phyloP scores from a whole-genome alignment of 2,329 filamentous ascomycete species.

The Paraconiothyrium brasiliense region DNA sequence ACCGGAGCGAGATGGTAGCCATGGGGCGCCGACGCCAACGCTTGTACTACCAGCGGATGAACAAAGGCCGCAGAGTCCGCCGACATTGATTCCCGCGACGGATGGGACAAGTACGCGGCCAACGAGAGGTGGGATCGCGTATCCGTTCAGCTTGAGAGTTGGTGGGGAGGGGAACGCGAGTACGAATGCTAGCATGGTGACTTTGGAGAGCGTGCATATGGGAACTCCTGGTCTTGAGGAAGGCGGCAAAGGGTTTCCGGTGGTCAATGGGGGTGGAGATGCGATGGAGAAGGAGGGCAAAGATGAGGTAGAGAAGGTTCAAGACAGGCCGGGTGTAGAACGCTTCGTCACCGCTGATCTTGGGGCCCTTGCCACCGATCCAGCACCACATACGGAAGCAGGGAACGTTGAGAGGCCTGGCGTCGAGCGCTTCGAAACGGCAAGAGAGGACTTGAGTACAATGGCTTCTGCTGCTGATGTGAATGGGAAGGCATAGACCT shows the following conservation, averaged over 20 bases:
- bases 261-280: conserved; percentile 9
- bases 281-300: conserved; percentile 18
- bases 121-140: conserved; percentile 73
- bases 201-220: conserved; percentile 58
- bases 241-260: conserved; percentile 23
- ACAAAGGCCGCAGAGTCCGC: conserved; percentile 34
- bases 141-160: conserved; percentile 75
- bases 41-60: conserved; percentile 34
- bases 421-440: conserved; percentile 68
- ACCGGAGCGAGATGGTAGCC: conserved; percentile 33
- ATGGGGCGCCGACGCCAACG: conserved; percentile 14
- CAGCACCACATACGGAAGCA: conserved; percentile 12
- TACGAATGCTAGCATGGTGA: conserved; percentile 75
- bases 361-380: conserved; percentile 25
- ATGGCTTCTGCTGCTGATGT: conserved; percentile 8
- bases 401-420: conserved; percentile 33
- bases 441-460: conserved; percentile 37
- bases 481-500: conserved; percentile 1
- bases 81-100: conserved; percentile 56
- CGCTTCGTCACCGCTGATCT: conserved; percentile 63
- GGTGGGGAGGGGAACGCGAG: conserved; percentile 37
- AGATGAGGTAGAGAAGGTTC: conserved; percentile 18
- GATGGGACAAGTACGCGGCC: conserved; percentile 69
- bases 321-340: conserved; percentile 52
- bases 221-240: conserved; percentile 32